Evolutionary conservation across 306 rosid genomes (phyloP).

Genomic region (Glycine tomentella): DNA sequence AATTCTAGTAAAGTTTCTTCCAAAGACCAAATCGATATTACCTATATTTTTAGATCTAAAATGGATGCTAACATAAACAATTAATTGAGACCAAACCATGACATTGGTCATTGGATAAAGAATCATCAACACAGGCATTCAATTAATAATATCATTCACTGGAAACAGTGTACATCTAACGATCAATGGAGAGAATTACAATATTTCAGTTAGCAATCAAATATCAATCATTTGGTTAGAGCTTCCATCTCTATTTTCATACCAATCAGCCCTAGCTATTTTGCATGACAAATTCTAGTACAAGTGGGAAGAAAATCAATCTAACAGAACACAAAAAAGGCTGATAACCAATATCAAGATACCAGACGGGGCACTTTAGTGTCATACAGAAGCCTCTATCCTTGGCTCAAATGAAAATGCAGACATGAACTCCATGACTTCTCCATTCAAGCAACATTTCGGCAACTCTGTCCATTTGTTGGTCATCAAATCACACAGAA

Average conservation of each 20-base stretch:
- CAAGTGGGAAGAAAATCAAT: conserved; percentile 25
- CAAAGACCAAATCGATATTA: not conserved
- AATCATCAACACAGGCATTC: conserved; percentile 35
- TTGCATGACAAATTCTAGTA: conserved; percentile 46
- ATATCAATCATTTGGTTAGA: conserved; percentile 44
- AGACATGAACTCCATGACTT: conserved; percentile 82
- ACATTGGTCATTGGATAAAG: conserved; percentile 13
- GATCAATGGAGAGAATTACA: conserved; percentile 37
- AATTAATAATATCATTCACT: conserved; percentile 34
- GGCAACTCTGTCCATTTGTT: conserved; percentile 83
- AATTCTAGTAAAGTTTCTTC: not conserved
- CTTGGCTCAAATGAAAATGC: conserved; percentile 93
- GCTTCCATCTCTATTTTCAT: conserved; percentile 42
- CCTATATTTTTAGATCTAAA: not conserved
- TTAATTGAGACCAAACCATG: not conserved
- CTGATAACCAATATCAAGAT: conserved; percentile 25
- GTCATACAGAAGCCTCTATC: conserved; percentile 80
- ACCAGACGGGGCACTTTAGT: not conserved
- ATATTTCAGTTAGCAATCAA: conserved; percentile 45
- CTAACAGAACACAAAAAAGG: conserved; percentile 31
- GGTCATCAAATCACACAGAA: conserved; percentile 66
- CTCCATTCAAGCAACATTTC: conserved; percentile 71
- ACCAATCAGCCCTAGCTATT: conserved; percentile 51
- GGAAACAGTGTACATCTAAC: conserved; percentile 36
- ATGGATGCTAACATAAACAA: too few species aligned